These are phyloP conservation scores for Jatropha multifida DNA, from an alignment of 441 rosid genomes.

Conservation along the genomic window DNA sequence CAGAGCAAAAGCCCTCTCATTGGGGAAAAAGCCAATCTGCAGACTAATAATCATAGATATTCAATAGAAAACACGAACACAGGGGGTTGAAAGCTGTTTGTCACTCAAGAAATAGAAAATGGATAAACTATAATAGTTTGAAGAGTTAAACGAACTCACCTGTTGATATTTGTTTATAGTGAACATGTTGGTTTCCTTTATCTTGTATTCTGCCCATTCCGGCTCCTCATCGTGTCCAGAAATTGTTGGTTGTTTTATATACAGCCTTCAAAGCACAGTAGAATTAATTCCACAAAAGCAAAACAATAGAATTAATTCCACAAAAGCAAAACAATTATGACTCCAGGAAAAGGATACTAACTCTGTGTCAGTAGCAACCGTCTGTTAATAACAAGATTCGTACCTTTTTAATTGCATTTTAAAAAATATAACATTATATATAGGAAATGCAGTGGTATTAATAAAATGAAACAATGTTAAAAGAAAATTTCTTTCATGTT, in stretches of 20 bases:
- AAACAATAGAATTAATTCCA: conserved; percentile 5
- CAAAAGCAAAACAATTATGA: neutral
- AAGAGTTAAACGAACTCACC: conserved; percentile 43
- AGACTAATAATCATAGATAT: conserved; percentile 59
- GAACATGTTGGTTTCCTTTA: conserved; percentile 92
- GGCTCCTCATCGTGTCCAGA: conserved; percentile 61
- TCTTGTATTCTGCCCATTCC: conserved; percentile 91
- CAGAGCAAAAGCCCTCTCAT: conserved; percentile 76
- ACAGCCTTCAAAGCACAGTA: conserved; percentile 47
- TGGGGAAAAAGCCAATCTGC: conserved; percentile 91
- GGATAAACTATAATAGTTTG: neutral
- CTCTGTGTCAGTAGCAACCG: neutral
- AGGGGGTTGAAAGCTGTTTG: conserved; percentile 3
- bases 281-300: conserved; percentile 7
- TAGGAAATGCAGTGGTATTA: no score
- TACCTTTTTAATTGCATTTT: neutral
- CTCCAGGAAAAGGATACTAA: neutral
- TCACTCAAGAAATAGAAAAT: neutral
- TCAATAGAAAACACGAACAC: conserved; percentile 30
- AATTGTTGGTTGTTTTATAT: conserved; percentile 71
- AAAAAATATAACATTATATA: neutral
- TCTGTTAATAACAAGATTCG: neutral
- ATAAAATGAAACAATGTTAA: no score
- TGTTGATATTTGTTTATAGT: conserved; percentile 89
- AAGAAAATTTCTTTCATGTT: no score